phyloP scores from a whole-genome alignment of 2,329 filamentous ascomycete species.

The Penicillium sp. region DNA sequence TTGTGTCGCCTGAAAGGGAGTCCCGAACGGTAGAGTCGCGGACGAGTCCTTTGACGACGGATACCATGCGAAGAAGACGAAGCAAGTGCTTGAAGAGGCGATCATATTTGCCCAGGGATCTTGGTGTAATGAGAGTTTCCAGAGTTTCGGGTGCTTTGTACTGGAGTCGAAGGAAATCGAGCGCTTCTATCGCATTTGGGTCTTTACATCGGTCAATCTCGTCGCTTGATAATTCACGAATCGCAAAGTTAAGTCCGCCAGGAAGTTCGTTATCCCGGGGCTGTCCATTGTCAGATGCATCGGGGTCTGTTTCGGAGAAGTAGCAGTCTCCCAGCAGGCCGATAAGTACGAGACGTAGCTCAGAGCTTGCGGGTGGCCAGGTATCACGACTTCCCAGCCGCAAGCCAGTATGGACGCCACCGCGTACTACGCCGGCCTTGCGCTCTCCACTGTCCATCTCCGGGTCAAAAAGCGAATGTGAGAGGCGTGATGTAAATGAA shows the following conservation, averaged over 20 bases:
- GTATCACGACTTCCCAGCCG: conserved; percentile 76
- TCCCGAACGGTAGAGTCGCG: conserved; percentile 52
- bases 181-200: conserved; percentile 75
- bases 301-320: conserved; percentile 30
- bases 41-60: conserved; percentile 67
- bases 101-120: conserved; percentile 77
- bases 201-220: conserved; percentile 85
- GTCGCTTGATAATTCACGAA: conserved; percentile 74
- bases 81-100: conserved; percentile 78
- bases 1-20: conserved; percentile 33
- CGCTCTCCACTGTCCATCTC: conserved; percentile 78
- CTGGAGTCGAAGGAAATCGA: conserved; percentile 89
- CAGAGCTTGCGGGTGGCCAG: conserved; percentile 93
- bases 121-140: conserved; percentile 69
- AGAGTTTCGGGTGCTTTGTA: conserved; percentile 77
- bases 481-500: conserved; percentile 75
- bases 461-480: conserved; percentile 80
- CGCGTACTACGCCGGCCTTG: conserved; percentile 65
- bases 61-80: conserved; percentile 74
- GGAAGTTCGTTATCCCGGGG: conserved; percentile 52
- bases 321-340: conserved; percentile 80
- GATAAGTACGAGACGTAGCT: conserved; percentile 85
- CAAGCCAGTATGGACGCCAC: conserved; percentile 74
- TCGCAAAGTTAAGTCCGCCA: conserved; percentile 75
- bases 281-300: conserved; percentile 21